Base-by-base conservation (phyloP, 2,329 filamentous ascomycete genomes). In the Aureobasidium lini region DNA sequence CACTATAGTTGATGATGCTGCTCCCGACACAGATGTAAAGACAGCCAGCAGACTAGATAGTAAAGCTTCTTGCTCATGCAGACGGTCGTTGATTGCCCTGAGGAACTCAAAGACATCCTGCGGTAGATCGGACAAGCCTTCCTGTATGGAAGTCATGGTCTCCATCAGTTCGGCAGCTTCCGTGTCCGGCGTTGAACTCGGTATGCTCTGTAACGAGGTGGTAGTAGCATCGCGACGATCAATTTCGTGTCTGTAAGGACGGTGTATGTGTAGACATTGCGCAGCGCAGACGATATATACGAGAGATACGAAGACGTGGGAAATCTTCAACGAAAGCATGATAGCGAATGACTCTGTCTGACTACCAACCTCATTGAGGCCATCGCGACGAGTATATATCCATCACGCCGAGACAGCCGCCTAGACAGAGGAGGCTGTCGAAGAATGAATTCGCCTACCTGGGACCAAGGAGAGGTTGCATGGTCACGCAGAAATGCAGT, bases 401-500 rank as follows among this genome's bases (percentile, higher is more conserved):
- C 16, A 28, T 39, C 13, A 10, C 37, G 32, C 42, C 15, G 29
- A 59, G 36, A 40, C 18, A 13, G 40, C 15, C 10, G 6, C 15
- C 36, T 8, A 52, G 31, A 47, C 4, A 48, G 18, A 46, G 58
- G 48, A 60, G 58, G 58, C 58, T 60, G 48, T 54, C 36, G 16
- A 46, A 60, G 48, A 60, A 60, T 54, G 48, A n/a, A n/a, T 16
- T 31, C 2, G 16, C 52, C 28, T 56, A 56, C 28, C 40, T 56
- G 52, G 52, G 40, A 43, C 50, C 50, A 54, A 54, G 52, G 18
- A 32, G 42, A 39, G 28, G 15, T 39, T 42, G 13, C 18, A 47
- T 57, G 43, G 34, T 57, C 54, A 57, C 54, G 54, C 54, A 57
- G 43, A 47, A 57, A 57, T 57, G 54, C 52, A 57, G 52, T 29